Percentiles rank a stretch among this genome's conserved stretches.
phyloP scores from a whole-genome alignment of 73 alveolate species.

The Paramecium sonneborni region DNA sequence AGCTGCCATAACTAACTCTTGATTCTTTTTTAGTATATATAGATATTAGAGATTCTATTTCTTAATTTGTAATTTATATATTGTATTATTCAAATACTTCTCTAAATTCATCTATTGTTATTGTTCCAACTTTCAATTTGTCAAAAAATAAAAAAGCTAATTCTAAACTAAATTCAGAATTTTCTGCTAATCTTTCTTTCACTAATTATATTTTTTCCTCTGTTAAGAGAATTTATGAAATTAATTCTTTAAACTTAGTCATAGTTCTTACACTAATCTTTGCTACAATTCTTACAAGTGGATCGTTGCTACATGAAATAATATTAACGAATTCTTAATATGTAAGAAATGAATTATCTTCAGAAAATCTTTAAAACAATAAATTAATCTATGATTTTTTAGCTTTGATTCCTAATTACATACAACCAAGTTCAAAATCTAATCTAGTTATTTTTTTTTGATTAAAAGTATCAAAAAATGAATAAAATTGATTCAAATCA shows the following conservation, averaged over 20 bases:
- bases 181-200: conserved; percentile 21
- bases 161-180: conserved; percentile 16
- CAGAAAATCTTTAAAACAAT: neutral
- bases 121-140: conserved; percentile 30
- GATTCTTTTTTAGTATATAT: neutral
- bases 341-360: conserved; percentile 16
- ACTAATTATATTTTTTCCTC: neutral
- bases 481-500: neutral
- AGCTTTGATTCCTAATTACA: neutral
- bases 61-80: conserved; percentile 15
- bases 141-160: conserved; percentile 22
- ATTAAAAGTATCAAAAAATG: neutral
- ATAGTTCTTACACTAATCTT: neutral
- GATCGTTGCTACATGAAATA: neutral
- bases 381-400: neutral
- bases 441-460: neutral
- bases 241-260: neutral
- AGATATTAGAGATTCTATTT: neutral
- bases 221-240: neutral
- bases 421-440: conserved; percentile 14
- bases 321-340: neutral
- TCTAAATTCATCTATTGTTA: conserved; percentile 36
- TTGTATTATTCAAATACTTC: conserved; percentile 35
- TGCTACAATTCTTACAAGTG: neutral
- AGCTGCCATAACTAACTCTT: neutral